Evolutionary conservation across 164 flowering plant species (phyloP).

Genomic region (Houttuynia cordata): DNA sequence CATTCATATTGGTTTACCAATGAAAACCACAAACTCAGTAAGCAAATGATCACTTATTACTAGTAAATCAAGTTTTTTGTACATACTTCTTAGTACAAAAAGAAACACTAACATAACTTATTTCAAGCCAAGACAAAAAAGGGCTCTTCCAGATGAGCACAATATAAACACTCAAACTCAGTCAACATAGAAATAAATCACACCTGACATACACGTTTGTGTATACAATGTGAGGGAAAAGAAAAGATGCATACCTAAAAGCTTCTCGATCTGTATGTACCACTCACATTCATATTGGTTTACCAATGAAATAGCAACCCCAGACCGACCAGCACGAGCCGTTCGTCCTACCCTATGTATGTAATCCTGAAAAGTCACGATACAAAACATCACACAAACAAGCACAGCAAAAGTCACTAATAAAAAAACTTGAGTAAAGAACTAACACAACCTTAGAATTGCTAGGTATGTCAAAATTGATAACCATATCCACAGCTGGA

Average conservation of each 20-base stretch:
- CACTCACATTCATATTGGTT: conserved; percentile 86
- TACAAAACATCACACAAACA: not conserved
- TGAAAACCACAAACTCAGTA: too few relatives aligned
- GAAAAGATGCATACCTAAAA: conserved; percentile 36
- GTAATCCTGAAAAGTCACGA: conserved; percentile 47
- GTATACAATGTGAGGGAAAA: not conserved
- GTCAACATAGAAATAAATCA: not conserved
- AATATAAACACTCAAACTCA: too few relatives aligned
- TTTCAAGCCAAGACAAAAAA: not conserved
- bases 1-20: too few relatives aligned
- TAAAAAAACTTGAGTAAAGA: not conserved
- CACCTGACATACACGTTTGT: not conserved
- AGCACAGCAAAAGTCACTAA: not conserved
- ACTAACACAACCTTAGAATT: conserved; percentile 58
- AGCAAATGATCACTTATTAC: too few relatives aligned
- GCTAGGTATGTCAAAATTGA: conserved; percentile 81
- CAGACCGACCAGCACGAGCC: conserved; percentile 94
- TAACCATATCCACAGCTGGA: conserved; percentile 88
- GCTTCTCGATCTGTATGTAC: conserved; percentile 75
- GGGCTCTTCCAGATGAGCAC: not conserved
- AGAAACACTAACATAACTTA: too few relatives aligned
- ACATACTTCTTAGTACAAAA: too few relatives aligned
- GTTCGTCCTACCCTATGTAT: conserved; percentile 98
- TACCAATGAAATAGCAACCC: conserved; percentile 78
- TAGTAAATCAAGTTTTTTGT: too few relatives aligned